Base-by-base conservation (phyloP, 257 asterid species). In the Mentha longifolia region DNA sequence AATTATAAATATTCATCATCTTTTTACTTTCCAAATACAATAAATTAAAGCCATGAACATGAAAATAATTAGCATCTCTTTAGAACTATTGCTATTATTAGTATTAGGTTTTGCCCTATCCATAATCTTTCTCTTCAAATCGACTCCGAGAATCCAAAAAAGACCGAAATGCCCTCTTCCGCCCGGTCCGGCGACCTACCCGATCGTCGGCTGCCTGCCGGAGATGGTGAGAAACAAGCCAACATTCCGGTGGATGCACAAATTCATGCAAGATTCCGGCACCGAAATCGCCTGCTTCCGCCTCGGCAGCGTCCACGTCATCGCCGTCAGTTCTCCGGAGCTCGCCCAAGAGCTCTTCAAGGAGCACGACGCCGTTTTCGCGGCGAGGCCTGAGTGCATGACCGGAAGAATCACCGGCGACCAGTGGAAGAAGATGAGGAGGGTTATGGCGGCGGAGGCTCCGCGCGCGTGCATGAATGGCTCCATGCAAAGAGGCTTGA, bases 371-470 rank as follows among this genome's bases (percentile, higher is more conserved):
- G 31, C 3, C 2, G 17, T 5, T 7, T 81, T 81, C 16, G 58
- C 74, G 2, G 66, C 80, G 7, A 31, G 85, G 20, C 83, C 80
- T 2, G 37, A 43, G 5, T n/a, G 14, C 63, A 41, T 74, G 69
- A 57, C 82, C 0, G 58, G 41, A 4, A 28, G 41, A 2, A 25
- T 76, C 2, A 14, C 39, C 0, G 70, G 75, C 73, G 13, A 65
- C 3, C 83, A 73, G 0, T 78, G 81, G 78, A 75, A 54, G 71
- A 80, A 77, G 61, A 72, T 83, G 85, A 68, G 75, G 41, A 60
- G 39, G 65, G 19, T 75, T 30, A 10, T 83, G 4, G 55, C 42
- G 30, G 52, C 62, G 2, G 31, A 78, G 4, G 74, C 80, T 31
- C 74, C 80, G 58, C 81, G 0, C 30, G 74, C 5, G 57, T 11